Percentiles rank a stretch among this genome's conserved stretches.
Conservation (phyloP, 495 filamentous ascomycete genomes). For the Penicillium fimorum region DNA sequence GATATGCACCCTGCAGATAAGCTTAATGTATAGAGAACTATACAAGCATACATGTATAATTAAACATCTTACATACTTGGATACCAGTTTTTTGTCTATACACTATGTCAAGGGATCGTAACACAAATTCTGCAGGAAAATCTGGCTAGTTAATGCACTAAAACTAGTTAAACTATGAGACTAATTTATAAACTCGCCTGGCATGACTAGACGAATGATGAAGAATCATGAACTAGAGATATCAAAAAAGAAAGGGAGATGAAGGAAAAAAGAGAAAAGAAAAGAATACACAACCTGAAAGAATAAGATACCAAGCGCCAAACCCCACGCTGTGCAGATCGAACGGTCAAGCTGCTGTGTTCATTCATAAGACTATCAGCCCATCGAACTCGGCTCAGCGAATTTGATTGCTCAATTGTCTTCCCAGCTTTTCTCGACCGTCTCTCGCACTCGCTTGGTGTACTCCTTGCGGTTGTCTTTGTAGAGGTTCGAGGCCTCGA, state of each 20-base stretch:
- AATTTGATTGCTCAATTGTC: slow-evolving; percentile 39
- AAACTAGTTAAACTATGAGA: neutral
- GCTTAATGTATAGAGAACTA: slow-evolving; percentile 10
- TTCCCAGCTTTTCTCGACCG: slow-evolving; percentile 99
- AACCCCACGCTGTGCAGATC: slow-evolving; percentile 51
- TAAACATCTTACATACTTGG: neutral
- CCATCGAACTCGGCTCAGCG: slow-evolving; percentile 8
- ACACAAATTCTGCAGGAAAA: neutral
- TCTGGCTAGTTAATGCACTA: slow-evolving; percentile 21
- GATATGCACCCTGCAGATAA: slow-evolving; percentile 11
- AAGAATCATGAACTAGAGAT: neutral
- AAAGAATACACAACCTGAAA: slow-evolving; percentile 11
- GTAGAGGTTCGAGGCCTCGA: slow-evolving; percentile 97
- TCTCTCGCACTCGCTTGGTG: slow-evolving; percentile 89
- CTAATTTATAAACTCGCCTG: neutral
- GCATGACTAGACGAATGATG: neutral
- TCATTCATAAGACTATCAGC: slow-evolving; percentile 8
- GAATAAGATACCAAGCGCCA: slow-evolving; percentile 38
- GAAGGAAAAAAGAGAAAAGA: neutral
- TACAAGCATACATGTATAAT: neutral
- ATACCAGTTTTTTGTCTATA: no score
- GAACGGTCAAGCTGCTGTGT: slow-evolving; percentile 23
- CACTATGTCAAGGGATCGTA: neutral
- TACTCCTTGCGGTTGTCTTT: slow-evolving; percentile 98
- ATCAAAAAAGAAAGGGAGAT: slow-evolving; percentile 9